A percentile compares a stretch with the other conserved stretches of the same genome.
Evolutionary conservation across 1,284 basidiomycete genomes (phyloP).

Genomic region (Pseudozyma hubeiensis): DNA sequence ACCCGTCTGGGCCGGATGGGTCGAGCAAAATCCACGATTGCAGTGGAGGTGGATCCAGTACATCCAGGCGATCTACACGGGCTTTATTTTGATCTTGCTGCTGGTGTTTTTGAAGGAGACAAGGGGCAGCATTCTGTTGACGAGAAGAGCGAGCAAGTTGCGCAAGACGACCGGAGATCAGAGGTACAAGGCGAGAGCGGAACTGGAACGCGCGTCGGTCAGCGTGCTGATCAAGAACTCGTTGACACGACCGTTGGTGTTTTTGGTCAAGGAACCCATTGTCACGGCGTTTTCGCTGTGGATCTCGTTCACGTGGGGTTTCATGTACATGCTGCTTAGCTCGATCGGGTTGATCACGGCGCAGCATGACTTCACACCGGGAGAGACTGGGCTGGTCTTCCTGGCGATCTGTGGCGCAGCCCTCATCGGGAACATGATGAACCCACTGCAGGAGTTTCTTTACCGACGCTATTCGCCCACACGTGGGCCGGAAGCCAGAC

Average conservation of each 20-base stretch:
- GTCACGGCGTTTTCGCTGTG: conserved; percentile 72
- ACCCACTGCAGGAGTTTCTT: conserved; percentile 69
- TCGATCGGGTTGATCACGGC: conserved; percentile 69
- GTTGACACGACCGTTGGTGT: conserved; percentile 76
- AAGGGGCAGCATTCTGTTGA: conserved; percentile 70
- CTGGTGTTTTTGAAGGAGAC: conserved; percentile 66
- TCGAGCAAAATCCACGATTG: conserved; percentile 75
- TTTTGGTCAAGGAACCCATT: conserved; percentile 77
- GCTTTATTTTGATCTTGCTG: conserved; percentile 44
- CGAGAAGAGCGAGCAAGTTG: conserved; percentile 66
- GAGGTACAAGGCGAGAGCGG: conserved; percentile 75
- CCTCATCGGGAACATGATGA: conserved; percentile 76
- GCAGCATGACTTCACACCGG: conserved; percentile 75
- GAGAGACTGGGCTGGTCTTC: conserved; percentile 67
- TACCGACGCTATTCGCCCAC: conserved; percentile 33
- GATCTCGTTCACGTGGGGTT: conserved; percentile 75
- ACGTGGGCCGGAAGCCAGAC: conserved; percentile 70
- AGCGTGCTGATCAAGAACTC: conserved; percentile 75
- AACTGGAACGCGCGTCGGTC: conserved; percentile 75
- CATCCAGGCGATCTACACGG: conserved; percentile 71
- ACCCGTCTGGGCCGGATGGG: conserved; percentile 77
- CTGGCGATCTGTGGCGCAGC: conserved; percentile 49
- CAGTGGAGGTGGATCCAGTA: conserved; percentile 86
- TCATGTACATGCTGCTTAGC: conserved; percentile 75
- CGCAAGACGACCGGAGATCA: conserved; percentile 73